phyloP scores from a whole-genome alignment of 2,329 filamentous ascomycete species.

The Didymella segeticola region DNA sequence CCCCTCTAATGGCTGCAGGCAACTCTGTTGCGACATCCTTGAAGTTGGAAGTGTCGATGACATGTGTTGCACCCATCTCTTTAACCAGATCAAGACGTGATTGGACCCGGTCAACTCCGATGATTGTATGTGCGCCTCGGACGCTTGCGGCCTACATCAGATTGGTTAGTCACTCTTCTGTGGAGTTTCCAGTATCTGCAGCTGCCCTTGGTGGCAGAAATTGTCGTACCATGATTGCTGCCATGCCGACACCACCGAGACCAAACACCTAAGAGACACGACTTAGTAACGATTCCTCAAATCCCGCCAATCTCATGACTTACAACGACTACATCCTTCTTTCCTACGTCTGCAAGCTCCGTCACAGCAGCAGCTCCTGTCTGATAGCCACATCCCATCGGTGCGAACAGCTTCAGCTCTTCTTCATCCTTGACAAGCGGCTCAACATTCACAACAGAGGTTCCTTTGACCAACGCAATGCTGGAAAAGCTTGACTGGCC shows the following conservation, averaged over 20 bases:
- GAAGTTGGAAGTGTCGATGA: constrained; percentile 43
- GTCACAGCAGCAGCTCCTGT: constrained; percentile 55
- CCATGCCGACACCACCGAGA: constrained; percentile 56
- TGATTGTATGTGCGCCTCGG: constrained; percentile 42
- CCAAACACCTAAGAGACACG: constrained; percentile 39
- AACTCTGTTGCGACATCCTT: constrained; percentile 31
- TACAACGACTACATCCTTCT: constrained; percentile 50
- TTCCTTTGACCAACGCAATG: constrained; percentile 50
- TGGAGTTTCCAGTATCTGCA: background rate
- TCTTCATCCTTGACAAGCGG: constrained; percentile 47
- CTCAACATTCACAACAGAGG: constrained; percentile 53
- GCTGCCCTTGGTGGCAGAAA: background rate
- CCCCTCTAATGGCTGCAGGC: constrained; percentile 43
- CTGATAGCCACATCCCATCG: constrained; percentile 57
- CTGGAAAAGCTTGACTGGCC: constrained; percentile 56
- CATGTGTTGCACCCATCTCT: constrained; percentile 49
- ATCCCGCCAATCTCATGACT: background rate
- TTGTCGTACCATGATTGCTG: constrained; percentile 51
- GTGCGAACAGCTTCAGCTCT: constrained; percentile 53
- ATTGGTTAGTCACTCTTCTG: background rate
- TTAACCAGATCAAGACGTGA: constrained; percentile 47
- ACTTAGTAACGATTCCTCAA: background rate
- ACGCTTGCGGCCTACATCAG: constrained; percentile 53
- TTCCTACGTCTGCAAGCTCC: constrained; percentile 42
- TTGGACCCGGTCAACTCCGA: constrained; percentile 47